Base-by-base conservation (phyloP, 1,284 basidiomycete species). In the Ganoderma multipileum region DNA sequence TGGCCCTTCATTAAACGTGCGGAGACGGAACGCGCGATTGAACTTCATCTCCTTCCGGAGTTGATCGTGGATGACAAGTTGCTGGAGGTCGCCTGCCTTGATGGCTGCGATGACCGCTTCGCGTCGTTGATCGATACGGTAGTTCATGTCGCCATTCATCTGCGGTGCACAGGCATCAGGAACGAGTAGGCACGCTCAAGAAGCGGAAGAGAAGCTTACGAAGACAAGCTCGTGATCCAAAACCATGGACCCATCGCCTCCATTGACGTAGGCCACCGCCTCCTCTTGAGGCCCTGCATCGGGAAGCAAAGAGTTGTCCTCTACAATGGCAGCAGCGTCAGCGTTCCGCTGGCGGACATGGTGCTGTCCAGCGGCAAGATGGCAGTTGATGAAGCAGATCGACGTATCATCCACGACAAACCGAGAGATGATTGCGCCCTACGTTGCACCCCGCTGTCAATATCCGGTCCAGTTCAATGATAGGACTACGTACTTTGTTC, bases 211-310 rank as follows among this genome's bases (percentile, higher is more conserved):
- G 11, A 44, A 20, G 86, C 94, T 82, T 73, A 98, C 91, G 67
- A 99, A 91, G 70, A 96, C 95, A 62, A 97, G 87, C 76, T 99
- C 96, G 80, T 99, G 97, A 77, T 99, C 97, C 39, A 98, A 83
- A 23, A 97, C 90, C 87, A 94, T 95, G n/a, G 93, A 89, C 0
- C 97, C 97, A 78, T 97, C 94, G 0, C 97, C 97, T 18, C 97
- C 97, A 55, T 93, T 92, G 5, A 94, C 89, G 76, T 93, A 99
- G 1, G 91, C 90, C 16, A 33, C 61, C 52, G 88, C 85, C 26
- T 87, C 85, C 1, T 81, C 76, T 18, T 82, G 75, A 14, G 52
- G 52, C 3, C 52, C 52, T 30, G 28, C 26, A 1, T 83, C 79
- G 0, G 92, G 87, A 69, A 96, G 92, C 2, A 95, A 84, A 2